These are phyloP conservation scores for Nicotiana tabacum DNA, from an alignment of 257 asterid genomes.

Conservation along the genomic window DNA sequence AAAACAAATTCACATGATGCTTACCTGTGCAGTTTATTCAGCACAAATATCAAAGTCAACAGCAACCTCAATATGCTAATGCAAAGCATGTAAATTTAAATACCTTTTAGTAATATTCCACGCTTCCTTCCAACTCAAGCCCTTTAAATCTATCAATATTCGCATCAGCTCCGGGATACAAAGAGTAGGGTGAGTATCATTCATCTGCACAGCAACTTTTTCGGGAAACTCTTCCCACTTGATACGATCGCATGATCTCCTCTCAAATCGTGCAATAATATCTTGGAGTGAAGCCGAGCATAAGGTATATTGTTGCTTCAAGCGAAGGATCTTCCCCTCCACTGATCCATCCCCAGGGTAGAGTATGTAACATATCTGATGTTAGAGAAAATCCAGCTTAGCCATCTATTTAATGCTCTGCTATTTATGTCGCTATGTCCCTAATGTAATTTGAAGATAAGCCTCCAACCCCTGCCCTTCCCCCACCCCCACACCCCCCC, in stretches of 20 bases:
- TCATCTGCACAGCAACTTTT: conserved; percentile 92
- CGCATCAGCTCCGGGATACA: conserved; percentile 86
- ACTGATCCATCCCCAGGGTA: conserved; percentile 82
- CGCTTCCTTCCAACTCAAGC: conserved; percentile 72
- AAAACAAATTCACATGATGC: not conserved
- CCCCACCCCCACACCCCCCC: not conserved
- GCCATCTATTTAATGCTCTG: not conserved
- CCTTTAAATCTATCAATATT: conserved; percentile 75
- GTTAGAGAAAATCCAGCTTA: conserved; percentile 19
- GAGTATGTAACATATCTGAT: conserved; percentile 68
- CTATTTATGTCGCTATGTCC: not conserved
- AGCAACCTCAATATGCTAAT: not conserved
- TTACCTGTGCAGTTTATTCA: not conserved
- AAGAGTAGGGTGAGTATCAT: conserved; percentile 87
- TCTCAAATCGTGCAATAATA: conserved; percentile 69
- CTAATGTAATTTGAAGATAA: not conserved
- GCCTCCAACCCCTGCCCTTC: not conserved
- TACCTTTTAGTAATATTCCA: conserved; percentile 80
- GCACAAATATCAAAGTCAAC: not conserved
- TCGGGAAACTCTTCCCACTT: conserved; percentile 81
- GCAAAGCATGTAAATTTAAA: not conserved
- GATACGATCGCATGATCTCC: conserved; percentile 51
- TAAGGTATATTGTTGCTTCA: conserved; percentile 83
- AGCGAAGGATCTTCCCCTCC: conserved; percentile 66
- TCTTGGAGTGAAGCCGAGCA: conserved; percentile 94